Base-by-base conservation (phyloP, 2,329 filamentous ascomycete genomes). In the Colletotrichum phormii region DNA sequence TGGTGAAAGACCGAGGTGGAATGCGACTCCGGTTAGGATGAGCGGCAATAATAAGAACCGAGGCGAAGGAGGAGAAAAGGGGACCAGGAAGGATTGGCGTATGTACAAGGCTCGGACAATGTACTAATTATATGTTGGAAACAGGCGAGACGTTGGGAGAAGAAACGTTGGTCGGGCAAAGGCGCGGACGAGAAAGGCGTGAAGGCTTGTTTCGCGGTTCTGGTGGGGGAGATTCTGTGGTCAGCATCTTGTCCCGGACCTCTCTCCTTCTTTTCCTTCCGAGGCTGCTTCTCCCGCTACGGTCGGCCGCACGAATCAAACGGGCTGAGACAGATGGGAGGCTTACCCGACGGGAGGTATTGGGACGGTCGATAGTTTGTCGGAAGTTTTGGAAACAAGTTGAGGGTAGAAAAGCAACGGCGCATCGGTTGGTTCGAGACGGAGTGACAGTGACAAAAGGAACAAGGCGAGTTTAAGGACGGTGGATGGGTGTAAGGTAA, bases 231-330 rank as follows among this genome's bases (percentile, higher is more conserved):
- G 24, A 42, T 57, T 29, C 57, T 73, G 42, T 33, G 61, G 71
- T 72, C 53, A 73, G 71, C 71, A 57, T 67, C 71, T 59, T 73
- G 29, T 64, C 66, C 55, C 55, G 60, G 66, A 70, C 66, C 62
- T 71, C 62, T 53, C 46, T 71, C 42, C 24, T 51, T 60, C 62
- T 67, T 59, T 63, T 63, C 72, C 37, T 73, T 72, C 46, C 26
- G 37, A 63, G 46, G 15, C 71, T 58, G 26, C 67, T 71, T 71
- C 71, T 65, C 67, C 67, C 61, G 57, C 61, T 24, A 29, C 51
- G 60, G 64, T 64, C 55, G 49, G 37, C 60, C 29, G 35, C 18
- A 57, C 63, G 46, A 35, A 22, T 31, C 46, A 26, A 58, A 31
- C 57, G 29, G n/a, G 60, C 61, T 61, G 33, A 71, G 61, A 71